phyloP scores from a whole-genome alignment of 2,329 filamentous ascomycete genomes.

The Penicillium thymicola region DNA sequence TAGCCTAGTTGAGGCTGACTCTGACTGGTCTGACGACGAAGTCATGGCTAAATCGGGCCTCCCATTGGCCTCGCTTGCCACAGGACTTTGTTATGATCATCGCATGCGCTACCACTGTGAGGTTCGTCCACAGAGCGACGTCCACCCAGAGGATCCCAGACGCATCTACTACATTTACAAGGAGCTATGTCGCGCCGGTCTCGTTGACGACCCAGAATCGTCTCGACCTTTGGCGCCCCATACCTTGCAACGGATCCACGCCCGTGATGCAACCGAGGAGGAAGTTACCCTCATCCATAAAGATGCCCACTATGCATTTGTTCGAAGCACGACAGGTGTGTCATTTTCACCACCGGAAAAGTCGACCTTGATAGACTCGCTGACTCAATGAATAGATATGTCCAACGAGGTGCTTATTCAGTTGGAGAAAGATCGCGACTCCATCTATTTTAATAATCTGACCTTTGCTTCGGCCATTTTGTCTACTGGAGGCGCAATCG shows the following conservation, averaged over 20 bases:
- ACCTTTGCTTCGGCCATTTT: conserved; percentile 78
- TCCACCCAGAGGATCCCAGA: conserved; percentile 91
- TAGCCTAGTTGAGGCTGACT: conserved; percentile 39
- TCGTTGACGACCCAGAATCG: conserved; percentile 64
- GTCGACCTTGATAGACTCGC: neutral
- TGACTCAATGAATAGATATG: conserved; percentile 40
- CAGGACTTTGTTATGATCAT: conserved; percentile 83
- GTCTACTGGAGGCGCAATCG: conserved; percentile 88
- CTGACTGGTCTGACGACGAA: conserved; percentile 42
- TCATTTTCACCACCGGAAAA: neutral
- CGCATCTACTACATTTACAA: conserved; percentile 92
- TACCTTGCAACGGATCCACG: conserved; percentile 66
- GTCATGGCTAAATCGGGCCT: conserved; percentile 40
- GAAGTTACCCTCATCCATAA: conserved; percentile 82
- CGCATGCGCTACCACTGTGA: conserved; percentile 96
- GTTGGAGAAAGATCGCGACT: conserved; percentile 68
- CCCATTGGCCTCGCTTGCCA: conserved; percentile 56
- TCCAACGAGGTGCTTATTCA: conserved; percentile 62
- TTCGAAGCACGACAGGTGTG: conserved; percentile 55
- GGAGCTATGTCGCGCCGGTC: conserved; percentile 75
- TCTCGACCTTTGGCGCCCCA: conserved; percentile 49
- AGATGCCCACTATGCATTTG: conserved; percentile 73
- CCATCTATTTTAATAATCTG: conserved; percentile 77
- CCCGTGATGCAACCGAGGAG: conserved; percentile 70
- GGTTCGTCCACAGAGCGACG: conserved; percentile 63